A percentile compares a stretch with the other conserved stretches of the same genome.
phyloP scores from a whole-genome alignment of 352 stramenopile genomes.

The Phytophthora ramorum region DNA sequence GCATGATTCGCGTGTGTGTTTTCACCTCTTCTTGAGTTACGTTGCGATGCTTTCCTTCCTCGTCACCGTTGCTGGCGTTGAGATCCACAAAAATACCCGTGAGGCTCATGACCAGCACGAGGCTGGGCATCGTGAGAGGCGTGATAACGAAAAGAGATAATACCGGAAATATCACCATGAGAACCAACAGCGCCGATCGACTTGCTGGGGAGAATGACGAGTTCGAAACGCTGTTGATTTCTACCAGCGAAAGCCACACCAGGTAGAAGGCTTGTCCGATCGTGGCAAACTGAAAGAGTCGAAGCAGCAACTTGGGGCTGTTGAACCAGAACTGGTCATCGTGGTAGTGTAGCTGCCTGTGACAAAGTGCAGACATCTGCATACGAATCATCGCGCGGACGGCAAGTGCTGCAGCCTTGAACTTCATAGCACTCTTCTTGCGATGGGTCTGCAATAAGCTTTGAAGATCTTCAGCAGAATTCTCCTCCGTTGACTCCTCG shows the following conservation, averaged over 20 bases:
- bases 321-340: constrained; percentile 88
- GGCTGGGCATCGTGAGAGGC: constrained; percentile 86
- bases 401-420: constrained; percentile 66
- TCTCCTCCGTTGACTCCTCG: constrained; percentile 22
- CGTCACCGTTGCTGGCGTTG: constrained; percentile 46
- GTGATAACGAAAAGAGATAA: constrained; percentile 81
- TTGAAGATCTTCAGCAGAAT: constrained; percentile 19
- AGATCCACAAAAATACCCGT: constrained; percentile 89
- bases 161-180: constrained; percentile 77
- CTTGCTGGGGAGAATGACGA: constrained; percentile 17
- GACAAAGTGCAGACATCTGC: constrained; percentile 90
- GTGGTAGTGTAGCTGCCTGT: constrained; percentile 83
- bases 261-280: constrained; percentile 90
- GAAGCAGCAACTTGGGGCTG: constrained; percentile 71
- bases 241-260: constrained; percentile 85
- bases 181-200: constrained; percentile 37
- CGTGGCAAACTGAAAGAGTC: constrained; percentile 87
- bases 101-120: constrained; percentile 89
- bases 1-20: constrained; percentile 73
- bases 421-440: constrained; percentile 34
- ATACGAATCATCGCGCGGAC: constrained; percentile 82
- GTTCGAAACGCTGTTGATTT: constrained; percentile 51
- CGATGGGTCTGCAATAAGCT: constrained; percentile 8
- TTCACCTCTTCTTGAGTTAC: constrained; percentile 60
- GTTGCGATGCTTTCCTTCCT: constrained; percentile 29